Conservation (phyloP, 495 filamentous ascomycete genomes). For the Aspergillus wentii region DNA sequence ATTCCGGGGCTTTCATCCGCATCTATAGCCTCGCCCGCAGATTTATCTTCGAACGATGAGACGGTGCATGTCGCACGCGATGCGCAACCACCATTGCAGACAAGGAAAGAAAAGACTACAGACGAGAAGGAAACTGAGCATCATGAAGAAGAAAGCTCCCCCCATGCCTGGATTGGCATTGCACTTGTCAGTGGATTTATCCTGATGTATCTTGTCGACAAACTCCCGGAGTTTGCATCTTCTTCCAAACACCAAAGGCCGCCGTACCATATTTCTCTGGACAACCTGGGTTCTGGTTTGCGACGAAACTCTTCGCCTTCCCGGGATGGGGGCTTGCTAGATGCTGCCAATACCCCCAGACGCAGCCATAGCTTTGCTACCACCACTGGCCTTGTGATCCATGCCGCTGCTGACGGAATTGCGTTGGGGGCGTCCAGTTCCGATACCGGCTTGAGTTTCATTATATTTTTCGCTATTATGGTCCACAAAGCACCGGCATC, state of each 20-base stretch:
- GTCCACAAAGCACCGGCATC: slow-evolving; percentile 95
- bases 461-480: slow-evolving; percentile 96
- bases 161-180: slow-evolving; percentile 75
- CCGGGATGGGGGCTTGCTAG: slow-evolving; percentile 34
- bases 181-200: slow-evolving; percentile 86
- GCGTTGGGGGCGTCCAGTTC: slow-evolving; percentile 84
- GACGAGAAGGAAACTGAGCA: slow-evolving; percentile 36
- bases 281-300: slow-evolving; percentile 61
- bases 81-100: slow-evolving; percentile 9
- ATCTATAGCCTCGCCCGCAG: slow-evolving; percentile 12
- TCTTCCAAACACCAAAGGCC: slow-evolving; percentile 47
- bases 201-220: slow-evolving; percentile 95
- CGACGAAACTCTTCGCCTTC: slow-evolving; percentile 47
- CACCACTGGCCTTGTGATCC: slow-evolving; percentile 91
- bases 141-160: slow-evolving; percentile 35
- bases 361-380: slow-evolving; percentile 57
- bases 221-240: slow-evolving; percentile 67
- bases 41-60: slow-evolving; percentile 9
- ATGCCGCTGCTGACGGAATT: slow-evolving; percentile 94
- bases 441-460: slow-evolving; percentile 69
- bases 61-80: slow-evolving; percentile 5
- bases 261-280: slow-evolving; percentile 73
- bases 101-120: slow-evolving; percentile 26
- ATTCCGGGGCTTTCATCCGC: slow-evolving; percentile 1
- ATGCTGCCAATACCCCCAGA: slow-evolving; percentile 23